phyloP scores from a whole-genome alignment of 2,329 filamentous ascomycete species.

The Colletotrichum noveboracense region DNA sequence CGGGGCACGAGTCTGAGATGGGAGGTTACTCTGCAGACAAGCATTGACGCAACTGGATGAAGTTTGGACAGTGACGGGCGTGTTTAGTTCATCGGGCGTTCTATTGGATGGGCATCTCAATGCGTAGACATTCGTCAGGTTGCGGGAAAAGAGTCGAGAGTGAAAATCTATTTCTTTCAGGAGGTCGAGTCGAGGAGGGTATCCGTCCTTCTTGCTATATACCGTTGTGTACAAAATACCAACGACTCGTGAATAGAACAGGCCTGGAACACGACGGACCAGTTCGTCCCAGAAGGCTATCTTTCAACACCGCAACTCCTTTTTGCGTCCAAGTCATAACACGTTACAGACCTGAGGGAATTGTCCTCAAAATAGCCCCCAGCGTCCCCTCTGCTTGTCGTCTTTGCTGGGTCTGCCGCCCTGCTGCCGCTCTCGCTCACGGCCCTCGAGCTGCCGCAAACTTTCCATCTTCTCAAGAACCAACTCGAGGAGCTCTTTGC shows the following conservation, averaged over 20 bases:
- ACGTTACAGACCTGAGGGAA: neutral
- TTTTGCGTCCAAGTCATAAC: slow-evolving; percentile 11
- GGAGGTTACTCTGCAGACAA: slow-evolving; percentile 91
- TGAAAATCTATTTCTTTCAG: slow-evolving; percentile 3
- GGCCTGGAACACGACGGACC: neutral
- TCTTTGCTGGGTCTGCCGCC: slow-evolving; percentile 38
- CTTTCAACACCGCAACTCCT: slow-evolving; percentile 17
- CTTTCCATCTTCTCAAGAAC: slow-evolving; percentile 97
- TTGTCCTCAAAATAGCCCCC: slow-evolving; percentile 51
- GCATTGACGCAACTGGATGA: slow-evolving; percentile 34
- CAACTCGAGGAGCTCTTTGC: slow-evolving; percentile 91
- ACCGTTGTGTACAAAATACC: slow-evolving; percentile 12
- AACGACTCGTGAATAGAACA: neutral
- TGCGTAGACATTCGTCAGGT: neutral
- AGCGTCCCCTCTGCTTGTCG: slow-evolving; percentile 50
- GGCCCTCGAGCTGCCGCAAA: slow-evolving; percentile 80
- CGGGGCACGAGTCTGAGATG: slow-evolving; percentile 79
- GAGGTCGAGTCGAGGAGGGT: slow-evolving; percentile 31
- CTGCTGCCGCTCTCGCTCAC: slow-evolving; percentile 61
- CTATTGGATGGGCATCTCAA: neutral
- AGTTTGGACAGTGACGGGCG: neutral
- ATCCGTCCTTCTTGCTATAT: slow-evolving; percentile 29
- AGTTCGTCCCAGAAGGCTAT: neutral
- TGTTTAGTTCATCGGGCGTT: neutral
- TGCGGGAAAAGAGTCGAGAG: neutral